Percentiles rank a stretch among this genome's conserved stretches.
Evolutionary conservation across 345 rosid species (phyloP).

Genomic region (Populus deltoides): DNA sequence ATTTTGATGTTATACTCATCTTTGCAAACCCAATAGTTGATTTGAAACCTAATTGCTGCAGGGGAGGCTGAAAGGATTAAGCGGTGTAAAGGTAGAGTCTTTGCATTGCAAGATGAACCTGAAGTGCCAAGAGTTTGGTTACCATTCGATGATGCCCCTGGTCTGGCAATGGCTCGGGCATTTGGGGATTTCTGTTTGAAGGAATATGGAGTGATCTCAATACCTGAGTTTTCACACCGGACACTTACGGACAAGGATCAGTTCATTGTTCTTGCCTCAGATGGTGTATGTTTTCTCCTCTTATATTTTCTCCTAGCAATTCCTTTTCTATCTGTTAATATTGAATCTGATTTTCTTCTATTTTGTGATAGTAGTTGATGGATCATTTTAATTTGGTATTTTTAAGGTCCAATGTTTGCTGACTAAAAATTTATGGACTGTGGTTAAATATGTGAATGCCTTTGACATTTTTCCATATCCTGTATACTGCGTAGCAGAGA

Average conservation of each 20-base stretch:
- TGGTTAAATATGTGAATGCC: background rate
- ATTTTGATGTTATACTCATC: conserved; percentile 4
- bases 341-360: background rate
- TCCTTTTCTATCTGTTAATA: background rate
- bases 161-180: conserved; percentile 98
- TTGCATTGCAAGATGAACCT: conserved; percentile 98
- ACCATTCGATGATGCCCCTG: conserved; percentile 99
- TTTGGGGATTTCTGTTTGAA: conserved; percentile 98
- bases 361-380: background rate
- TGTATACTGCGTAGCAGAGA: background rate
- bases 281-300: conserved; percentile 62
- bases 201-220: conserved; percentile 95
- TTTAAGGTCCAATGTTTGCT: background rate
- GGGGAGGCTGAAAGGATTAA: conserved; percentile 98
- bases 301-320: background rate
- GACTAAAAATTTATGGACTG: background rate
- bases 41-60: conserved; percentile 24
- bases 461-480: background rate
- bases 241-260: conserved; percentile 81
- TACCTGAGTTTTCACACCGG: conserved; percentile 90
- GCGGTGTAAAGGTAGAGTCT: conserved; percentile 93
- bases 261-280: conserved; percentile 95
- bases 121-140: conserved; percentile 98
- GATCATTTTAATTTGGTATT: background rate
- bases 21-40: background rate